Evolutionary conservation across 345 rosid species (phyloP).

Genomic region (Noccaea caerulescens): DNA sequence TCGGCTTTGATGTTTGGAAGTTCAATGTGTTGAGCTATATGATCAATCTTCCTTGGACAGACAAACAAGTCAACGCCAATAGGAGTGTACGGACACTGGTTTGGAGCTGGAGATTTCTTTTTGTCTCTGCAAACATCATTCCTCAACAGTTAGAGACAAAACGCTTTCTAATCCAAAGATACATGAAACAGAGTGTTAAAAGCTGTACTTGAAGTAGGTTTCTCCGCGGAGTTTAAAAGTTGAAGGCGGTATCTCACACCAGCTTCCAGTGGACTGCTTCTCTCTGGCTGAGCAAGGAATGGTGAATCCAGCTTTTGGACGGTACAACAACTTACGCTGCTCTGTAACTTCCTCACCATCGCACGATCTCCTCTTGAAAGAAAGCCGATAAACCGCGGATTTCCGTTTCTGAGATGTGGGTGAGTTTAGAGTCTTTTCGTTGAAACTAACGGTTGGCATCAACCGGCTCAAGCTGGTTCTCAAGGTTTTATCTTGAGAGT

Average conservation of each 20-base stretch:
- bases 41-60: slow-evolving; percentile 82
- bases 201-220: slow-evolving; percentile 60
- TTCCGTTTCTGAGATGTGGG: slow-evolving; percentile 51
- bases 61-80: slow-evolving; percentile 80
- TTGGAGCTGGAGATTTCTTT: slow-evolving; percentile 70
- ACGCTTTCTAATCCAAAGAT: background rate
- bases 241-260: slow-evolving; percentile 74
- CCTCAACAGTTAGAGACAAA: slow-evolving; percentile 5
- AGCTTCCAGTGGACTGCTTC: slow-evolving; percentile 58
- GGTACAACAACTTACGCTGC: slow-evolving; percentile 55
- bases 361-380: slow-evolving; percentile 65
- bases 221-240: slow-evolving; percentile 73
- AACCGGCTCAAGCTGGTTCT: slow-evolving; percentile 46
- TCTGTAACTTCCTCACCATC: slow-evolving; percentile 61
- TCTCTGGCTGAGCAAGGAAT: slow-evolving; percentile 56
- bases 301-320: slow-evolving; percentile 67
- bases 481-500: slow-evolving; percentile 48
- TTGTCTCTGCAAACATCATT: slow-evolving; percentile 68
- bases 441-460: slow-evolving; percentile 52
- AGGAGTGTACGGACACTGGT: slow-evolving; percentile 64
- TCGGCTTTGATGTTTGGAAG: slow-evolving; percentile 72
- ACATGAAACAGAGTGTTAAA: background rate
- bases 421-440: slow-evolving; percentile 49
- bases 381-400: slow-evolving; percentile 60
- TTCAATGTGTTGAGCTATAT: slow-evolving; percentile 87